phyloP scores from a whole-genome alignment of 2,329 filamentous ascomycete genomes.

The Aspergillus eucalypticola region DNA sequence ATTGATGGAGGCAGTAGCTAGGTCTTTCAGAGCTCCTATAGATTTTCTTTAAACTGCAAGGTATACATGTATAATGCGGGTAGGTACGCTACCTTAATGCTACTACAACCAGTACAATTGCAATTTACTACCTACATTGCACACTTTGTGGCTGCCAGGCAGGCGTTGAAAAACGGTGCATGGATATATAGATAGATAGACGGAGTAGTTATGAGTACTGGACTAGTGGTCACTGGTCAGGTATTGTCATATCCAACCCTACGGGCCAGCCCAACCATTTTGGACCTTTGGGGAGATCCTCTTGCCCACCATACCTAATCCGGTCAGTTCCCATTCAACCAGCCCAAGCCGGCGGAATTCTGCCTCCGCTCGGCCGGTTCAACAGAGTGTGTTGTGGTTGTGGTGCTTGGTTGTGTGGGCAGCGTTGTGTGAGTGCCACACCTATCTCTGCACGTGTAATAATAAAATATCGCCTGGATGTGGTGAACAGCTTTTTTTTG shows the following conservation, averaged over 20 bases:
- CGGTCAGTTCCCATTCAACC: conserved; percentile 34
- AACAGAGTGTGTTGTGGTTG: conserved; percentile 21
- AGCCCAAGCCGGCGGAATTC: conserved; percentile 24
- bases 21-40: too few species aligned
- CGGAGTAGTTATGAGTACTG: neutral
- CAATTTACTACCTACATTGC: too few species aligned
- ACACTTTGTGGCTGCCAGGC: too few species aligned
- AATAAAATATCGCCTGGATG: conserved; percentile 5
- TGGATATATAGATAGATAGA: neutral
- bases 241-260: conserved; percentile 20
- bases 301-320: conserved; percentile 36
- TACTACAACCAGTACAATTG: too few species aligned
- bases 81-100: too few species aligned
- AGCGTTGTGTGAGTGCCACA: neutral
- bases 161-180: too few species aligned
- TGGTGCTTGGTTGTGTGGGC: too few species aligned
- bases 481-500: conserved; percentile 8
- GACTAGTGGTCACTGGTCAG: neutral
- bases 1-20: too few species aligned
- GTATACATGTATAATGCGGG: too few species aligned
- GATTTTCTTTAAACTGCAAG: too few species aligned
- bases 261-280: conserved; percentile 38
- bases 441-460: conserved; percentile 13
- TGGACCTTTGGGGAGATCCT: conserved; percentile 35
- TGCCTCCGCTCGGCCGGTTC: conserved; percentile 27